Evolutionary conservation across 2,329 filamentous ascomycete genomes (phyloP), one percentile per base, ranked within the genome.

Genomic region (Cladosporium sp.): DNA sequence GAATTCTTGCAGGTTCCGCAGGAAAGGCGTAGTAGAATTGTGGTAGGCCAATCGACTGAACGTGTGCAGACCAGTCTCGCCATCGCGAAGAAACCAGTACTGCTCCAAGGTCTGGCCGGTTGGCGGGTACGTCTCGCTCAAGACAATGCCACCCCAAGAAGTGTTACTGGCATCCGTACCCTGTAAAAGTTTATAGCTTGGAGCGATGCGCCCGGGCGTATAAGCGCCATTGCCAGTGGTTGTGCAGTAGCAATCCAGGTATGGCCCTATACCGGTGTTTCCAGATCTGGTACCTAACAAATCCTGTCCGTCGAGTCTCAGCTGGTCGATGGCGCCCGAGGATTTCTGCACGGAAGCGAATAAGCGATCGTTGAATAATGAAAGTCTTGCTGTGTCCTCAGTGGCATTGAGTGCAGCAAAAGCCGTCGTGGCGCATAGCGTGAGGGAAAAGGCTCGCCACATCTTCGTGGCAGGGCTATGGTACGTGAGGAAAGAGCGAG

Each of bases 161-260:
- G 72, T 77, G 1, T 75, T 74, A 0, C 70, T 71, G 1, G 69
- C 69, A 62, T 83, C 79, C 7, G 65, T 70, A 12, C 78, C 79
- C 15, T 73, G 68, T 54, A 80, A 75, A 6, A 83, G 68, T 52
- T 75, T 64, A 57, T 78, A 80, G 2, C 65, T 70, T 1, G 78
- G 73, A 4, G 65, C 70, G 4, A 73, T 75, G 4, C 68, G 68
- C 0, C 80, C 80, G 0, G 81, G 79, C 0, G 80, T 84, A 67
- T 80, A 85, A 58, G 76, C 77, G 0, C 82, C 82, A 0, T 70
- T 72, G 1, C 80, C 79, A 0, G 72, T 79, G n/a, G n/a, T n/a
- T n/a, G n/a, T n/a, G 60, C 81, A 85, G 64, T 84, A 82, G 61
- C 82, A 85, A 62, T 85, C 81, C 5, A 84, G 74, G 58, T 84